Conservation (phyloP, 2,329 filamentous ascomycete species). For the Lasiodiplodia citricola region DNA sequence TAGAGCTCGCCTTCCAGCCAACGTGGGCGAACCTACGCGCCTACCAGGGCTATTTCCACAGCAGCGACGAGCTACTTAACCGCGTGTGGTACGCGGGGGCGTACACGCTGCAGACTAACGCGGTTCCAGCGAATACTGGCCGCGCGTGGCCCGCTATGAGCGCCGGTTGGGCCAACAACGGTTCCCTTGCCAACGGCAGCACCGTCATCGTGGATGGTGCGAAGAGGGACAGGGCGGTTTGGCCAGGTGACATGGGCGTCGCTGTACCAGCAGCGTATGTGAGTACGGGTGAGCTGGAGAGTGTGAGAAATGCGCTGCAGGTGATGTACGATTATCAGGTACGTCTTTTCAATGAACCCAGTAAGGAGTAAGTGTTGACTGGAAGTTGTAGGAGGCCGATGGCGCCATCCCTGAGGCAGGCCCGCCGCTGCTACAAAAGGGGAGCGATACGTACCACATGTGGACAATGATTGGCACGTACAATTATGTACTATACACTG, state of each 20-base stretch:
- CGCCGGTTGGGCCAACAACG: constrained; percentile 45
- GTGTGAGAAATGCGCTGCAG: constrained; percentile 50
- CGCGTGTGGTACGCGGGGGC: constrained; percentile 58
- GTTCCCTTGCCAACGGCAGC: constrained; percentile 42
- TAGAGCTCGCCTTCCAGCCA: constrained; percentile 57
- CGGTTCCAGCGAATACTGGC: constrained; percentile 33
- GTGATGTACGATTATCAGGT: constrained; percentile 24
- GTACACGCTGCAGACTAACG: constrained; percentile 58
- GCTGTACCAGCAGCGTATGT: constrained; percentile 46
- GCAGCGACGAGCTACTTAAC: constrained; percentile 42
- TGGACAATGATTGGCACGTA: constrained; percentile 54
- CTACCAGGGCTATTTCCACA: constrained; percentile 47
- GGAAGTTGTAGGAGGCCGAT: background rate
- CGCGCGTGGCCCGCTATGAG: constrained; percentile 35
- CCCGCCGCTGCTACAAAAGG: constrained; percentile 43
- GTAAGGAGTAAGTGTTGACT: background rate
- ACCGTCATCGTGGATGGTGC: constrained; percentile 48
- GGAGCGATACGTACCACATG: constrained; percentile 56
- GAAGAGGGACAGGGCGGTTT: constrained; percentile 50
- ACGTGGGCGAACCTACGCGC: constrained; percentile 53
- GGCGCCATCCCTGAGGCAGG: constrained; percentile 46
- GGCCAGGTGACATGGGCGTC: constrained; percentile 58
- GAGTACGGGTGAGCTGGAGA: constrained; percentile 52
- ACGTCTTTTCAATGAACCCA: constrained; percentile 57
- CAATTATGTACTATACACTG: constrained; percentile 49